These are phyloP conservation scores for Dichotomocladium elegans DNA, from an alignment of 371 early-diverging fungal species.

Conservation along the genomic window DNA sequence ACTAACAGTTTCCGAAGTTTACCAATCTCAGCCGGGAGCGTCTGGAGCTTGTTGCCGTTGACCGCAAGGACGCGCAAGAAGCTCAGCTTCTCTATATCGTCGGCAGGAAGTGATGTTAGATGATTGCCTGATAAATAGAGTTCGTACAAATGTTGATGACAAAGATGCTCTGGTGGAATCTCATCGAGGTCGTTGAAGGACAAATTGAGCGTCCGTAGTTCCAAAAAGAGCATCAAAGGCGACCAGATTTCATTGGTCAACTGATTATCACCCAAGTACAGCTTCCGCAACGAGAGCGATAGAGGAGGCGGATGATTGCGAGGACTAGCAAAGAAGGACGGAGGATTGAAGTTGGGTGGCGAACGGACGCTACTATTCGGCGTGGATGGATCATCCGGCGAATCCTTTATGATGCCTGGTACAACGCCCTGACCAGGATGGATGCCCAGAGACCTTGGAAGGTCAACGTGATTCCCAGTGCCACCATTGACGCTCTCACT, in stretches of 20 bases:
- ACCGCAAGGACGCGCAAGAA: conserved; percentile 73
- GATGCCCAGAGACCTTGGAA: conserved; percentile 10
- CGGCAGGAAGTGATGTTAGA: conserved; percentile 78
- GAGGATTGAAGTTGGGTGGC: conserved; percentile 45
- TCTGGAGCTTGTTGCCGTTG: conserved; percentile 87
- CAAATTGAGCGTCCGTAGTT: conserved; percentile 73
- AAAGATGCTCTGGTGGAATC: conserved; percentile 57
- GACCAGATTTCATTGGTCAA: conserved; percentile 75
- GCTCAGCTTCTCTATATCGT: conserved; percentile 76
- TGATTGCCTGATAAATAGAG: conserved; percentile 86
- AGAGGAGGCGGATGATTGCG: conserved; percentile 62
- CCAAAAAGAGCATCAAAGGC: conserved; percentile 67
- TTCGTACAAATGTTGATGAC: conserved; percentile 56
- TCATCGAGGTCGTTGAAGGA: conserved; percentile 84
- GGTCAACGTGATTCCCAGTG: background rate
- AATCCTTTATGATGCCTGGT: background rate
- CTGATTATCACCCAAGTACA: conserved; percentile 79
- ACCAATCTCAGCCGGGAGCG: conserved; percentile 86
- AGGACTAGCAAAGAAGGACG: conserved; percentile 47
- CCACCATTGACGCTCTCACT: conserved; percentile 6
- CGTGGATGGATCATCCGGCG: background rate
- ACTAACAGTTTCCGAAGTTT: conserved; percentile 71
- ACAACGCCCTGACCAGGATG: conserved; percentile 26
- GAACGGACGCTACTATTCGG: conserved; percentile 6
- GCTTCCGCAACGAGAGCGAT: conserved; percentile 51